Conservation (phyloP, 495 filamentous ascomycete genomes). For the Immersiella caudata region DNA sequence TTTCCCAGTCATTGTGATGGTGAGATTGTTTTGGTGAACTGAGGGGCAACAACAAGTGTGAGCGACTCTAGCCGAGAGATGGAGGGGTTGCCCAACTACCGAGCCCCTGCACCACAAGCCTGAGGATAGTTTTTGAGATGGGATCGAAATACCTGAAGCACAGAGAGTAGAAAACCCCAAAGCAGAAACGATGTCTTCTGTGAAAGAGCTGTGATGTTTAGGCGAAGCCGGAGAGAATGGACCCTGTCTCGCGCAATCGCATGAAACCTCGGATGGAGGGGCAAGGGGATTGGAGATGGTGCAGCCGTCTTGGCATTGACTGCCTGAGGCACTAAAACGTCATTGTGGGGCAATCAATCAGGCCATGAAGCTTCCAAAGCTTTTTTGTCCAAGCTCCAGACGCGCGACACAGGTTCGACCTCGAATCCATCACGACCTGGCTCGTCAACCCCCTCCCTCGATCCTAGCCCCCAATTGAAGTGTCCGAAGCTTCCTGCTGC, state of each 20-base stretch:
- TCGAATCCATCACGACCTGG: neutral
- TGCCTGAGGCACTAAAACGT: constrained; percentile 10
- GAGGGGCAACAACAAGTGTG: neutral
- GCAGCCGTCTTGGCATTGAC: constrained; percentile 3
- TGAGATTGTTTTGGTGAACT: constrained; percentile 7
- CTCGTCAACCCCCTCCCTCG: neutral
- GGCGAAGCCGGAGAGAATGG: constrained; percentile 4
- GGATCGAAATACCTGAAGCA: neutral
- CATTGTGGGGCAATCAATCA: neutral
- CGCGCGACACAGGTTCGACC: constrained; percentile 4
- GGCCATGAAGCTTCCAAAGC: neutral
- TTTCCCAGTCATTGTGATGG: constrained; percentile 58
- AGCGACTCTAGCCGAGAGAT: neutral
- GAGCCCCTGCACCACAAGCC: neutral
- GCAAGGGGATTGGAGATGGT: neutral
- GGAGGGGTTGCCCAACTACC: neutral
- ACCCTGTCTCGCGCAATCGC: constrained; percentile 13
- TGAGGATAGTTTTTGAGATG: neutral
- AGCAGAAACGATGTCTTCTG: neutral
- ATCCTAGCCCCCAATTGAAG: neutral
- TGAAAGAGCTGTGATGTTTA: neutral
- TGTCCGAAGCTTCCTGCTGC: neutral
- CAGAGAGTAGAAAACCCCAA: neutral
- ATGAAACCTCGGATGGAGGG: constrained; percentile 11
- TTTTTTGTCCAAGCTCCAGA: constrained; percentile 11